Evolutionary conservation across 345 rosid genomes (phyloP).

Genomic region (Angophora floribunda): DNA sequence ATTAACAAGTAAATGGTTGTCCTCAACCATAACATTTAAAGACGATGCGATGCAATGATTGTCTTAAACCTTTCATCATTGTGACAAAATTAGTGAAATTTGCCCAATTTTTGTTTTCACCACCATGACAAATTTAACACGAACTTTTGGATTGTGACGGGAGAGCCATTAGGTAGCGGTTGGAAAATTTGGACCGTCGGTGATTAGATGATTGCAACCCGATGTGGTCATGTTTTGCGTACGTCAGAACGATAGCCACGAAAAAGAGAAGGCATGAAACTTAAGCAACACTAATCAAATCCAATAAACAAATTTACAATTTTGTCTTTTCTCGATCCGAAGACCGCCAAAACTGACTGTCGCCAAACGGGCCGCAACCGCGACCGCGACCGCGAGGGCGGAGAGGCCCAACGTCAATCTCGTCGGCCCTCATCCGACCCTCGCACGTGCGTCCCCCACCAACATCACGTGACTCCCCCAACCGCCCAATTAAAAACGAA

Average conservation of each 20-base stretch:
- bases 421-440: background rate
- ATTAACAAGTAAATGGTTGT: background rate
- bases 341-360: background rate
- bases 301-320: background rate
- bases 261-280: background rate
- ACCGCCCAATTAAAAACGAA: background rate
- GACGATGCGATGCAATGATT: no score
- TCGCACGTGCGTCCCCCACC: background rate
- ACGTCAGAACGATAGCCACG: background rate
- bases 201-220: background rate
- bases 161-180: background rate
- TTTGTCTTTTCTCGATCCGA: background rate
- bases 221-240: background rate
- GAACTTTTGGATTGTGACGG: background rate
- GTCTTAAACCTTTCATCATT: fast-evolving
- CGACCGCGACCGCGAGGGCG: background rate
- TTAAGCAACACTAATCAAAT: background rate
- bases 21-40: background rate
- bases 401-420: background rate
- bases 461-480: background rate
- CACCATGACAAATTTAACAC: background rate
- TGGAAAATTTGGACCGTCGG: fast-evolving
- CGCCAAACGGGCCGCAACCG: background rate
- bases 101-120: background rate
- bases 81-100: background rate